Conservation (phyloP, 371 early-diverging fungal genomes). For the Massospora cicadina region DNA sequence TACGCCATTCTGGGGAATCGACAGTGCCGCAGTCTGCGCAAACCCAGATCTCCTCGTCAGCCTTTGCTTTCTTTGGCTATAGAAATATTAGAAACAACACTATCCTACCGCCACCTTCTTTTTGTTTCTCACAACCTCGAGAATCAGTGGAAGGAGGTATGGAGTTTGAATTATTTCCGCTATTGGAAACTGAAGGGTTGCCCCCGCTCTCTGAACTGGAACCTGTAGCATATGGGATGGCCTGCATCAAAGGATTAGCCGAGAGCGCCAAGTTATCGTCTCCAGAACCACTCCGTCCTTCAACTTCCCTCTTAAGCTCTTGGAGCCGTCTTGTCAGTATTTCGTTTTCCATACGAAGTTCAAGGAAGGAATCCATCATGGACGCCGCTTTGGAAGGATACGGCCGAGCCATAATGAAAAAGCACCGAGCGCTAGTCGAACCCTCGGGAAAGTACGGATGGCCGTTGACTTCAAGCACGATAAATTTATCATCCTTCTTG, state of each 20-base stretch:
- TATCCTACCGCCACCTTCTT: background rate
- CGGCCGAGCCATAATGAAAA: conserved; percentile 30
- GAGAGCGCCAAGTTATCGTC: background rate
- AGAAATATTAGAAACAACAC: background rate
- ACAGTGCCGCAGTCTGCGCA: conserved; percentile 47
- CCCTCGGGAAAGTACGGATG: conserved; percentile 22
- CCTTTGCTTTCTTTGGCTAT: conserved; percentile 18
- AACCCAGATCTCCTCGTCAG: conserved; percentile 21
- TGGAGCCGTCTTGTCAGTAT: conserved; percentile 21
- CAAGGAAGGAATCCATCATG: conserved; percentile 30
- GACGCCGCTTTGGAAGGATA: conserved; percentile 26
- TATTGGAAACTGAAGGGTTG: background rate
- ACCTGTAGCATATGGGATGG: background rate
- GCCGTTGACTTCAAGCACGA: conserved; percentile 27
- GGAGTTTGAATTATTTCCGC: background rate
- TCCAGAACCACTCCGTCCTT: conserved; percentile 5
- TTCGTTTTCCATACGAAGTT: conserved; percentile 33
- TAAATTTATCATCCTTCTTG: conserved; percentile 26
- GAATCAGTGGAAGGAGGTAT: background rate
- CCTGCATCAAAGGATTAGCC: background rate
- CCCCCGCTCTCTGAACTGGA: background rate
- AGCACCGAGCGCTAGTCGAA: conserved; percentile 19
- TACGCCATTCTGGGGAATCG: conserved; percentile 68
- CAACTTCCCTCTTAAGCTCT: conserved; percentile 12
- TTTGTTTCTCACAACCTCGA: background rate